Percentiles rank a stretch among this genome's conserved stretches.
These are phyloP conservation scores for Carpinus viminea DNA, from an alignment of 306 rosid genomes.

Conservation along the genomic window DNA sequence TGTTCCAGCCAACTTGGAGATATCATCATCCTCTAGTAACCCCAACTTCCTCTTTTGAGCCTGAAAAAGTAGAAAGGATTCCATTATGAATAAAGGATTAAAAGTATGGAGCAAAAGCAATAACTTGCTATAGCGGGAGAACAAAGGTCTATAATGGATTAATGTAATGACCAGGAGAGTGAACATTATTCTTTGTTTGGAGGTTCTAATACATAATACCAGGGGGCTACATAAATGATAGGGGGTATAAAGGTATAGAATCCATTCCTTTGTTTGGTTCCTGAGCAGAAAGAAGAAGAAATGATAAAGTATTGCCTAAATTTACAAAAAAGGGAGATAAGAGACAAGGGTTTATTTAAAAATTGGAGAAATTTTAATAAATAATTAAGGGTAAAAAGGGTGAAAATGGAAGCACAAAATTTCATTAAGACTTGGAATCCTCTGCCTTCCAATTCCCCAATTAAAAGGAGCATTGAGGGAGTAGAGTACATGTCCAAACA, in stretches of 20 bases:
- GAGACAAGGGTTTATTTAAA: background rate
- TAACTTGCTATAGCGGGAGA: background rate
- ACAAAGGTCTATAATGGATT: background rate
- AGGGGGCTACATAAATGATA: background rate
- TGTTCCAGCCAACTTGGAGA: conserved; percentile 29
- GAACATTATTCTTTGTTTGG: background rate
- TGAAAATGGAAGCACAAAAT: background rate
- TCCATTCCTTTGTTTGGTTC: background rate
- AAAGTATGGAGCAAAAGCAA: background rate
- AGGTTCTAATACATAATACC: background rate
- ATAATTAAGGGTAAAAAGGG: background rate
- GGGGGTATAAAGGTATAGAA: background rate
- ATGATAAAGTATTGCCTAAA: background rate
- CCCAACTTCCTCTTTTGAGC: conserved; percentile 91
- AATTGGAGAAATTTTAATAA: background rate
- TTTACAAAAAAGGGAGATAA: background rate
- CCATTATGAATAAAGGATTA: background rate
- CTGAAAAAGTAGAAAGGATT: conserved; percentile 38
- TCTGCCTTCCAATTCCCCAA: background rate
- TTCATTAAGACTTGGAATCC: background rate
- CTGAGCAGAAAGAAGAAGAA: background rate
- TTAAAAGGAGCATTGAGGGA: background rate
- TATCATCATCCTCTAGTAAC: conserved; percentile 56
- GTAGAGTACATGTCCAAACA: background rate
- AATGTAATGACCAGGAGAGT: background rate